Evolutionary conservation across 2,329 filamentous ascomycete genomes (phyloP), one percentile per base, ranked within the genome.

Genomic region (Sclerotinia sclerotiorum): DNA sequence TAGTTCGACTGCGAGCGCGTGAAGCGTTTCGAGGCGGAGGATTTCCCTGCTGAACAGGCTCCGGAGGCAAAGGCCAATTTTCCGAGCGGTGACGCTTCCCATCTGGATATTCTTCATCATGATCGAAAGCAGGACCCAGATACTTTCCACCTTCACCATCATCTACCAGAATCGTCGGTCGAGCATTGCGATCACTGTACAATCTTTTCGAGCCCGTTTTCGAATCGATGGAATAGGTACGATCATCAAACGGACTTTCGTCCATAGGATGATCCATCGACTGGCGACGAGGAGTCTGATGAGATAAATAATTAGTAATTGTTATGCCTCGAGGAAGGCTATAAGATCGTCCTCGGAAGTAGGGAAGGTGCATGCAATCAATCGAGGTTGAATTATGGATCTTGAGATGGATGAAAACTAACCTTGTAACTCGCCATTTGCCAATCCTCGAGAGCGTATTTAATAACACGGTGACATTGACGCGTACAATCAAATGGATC

Each of bases 1-100:
- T 62, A 27, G 60, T 39, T 62, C 60, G 66, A 54, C 65, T 73
- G 76, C 49, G 72, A 61, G 65, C 63, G 66, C 68, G 60, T n/a
- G 71, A 67, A 35, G 72, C 68, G 21, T 46, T 52, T 69, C 70
- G 69, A 29, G 69, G 58, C 39, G 68, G 49, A 46, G 62, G 70
- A 48, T 58, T n/a, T 69, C 15, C 58, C 32, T 56, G 71, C 13
- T 29, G 56, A 48, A 69, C 44, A 62, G 61, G 35, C 63, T 67
- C 65, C 39, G 65, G 49, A 24, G 70, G 54, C 2, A 82, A 71
- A 19, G 81, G 81, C 82, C 82, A 83, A 67, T 82, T 80, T 56
- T 79, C 80, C 5, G 78, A 79, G 27, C 81, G 78, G 21, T 79
- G 78, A 57, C 81, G 78, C 72, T 84, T 84, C 15, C 76, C 76